Base-by-base conservation (phyloP, 177 flowering plant species). In the Vitis hybrid region DNA sequence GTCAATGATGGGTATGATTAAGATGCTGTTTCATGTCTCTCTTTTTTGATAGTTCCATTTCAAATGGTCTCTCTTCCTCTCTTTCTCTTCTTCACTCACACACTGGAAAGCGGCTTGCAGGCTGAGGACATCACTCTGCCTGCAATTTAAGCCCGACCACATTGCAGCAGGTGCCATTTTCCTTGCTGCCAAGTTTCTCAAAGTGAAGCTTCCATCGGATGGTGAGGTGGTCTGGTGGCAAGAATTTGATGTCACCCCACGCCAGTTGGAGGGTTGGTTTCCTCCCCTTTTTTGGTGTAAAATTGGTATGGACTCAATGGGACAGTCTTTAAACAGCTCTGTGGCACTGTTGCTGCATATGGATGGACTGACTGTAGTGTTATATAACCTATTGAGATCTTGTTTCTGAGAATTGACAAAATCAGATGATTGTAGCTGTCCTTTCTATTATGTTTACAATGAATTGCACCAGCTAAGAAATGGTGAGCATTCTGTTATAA, bases 81-180 rank as follows among this genome's bases (percentile, higher is more conserved):
- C 30, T 26, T 67, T 68, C 56, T 65, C 65, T 65, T 50, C 56
- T 80, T 65, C 74, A 58, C 67, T 66, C 73, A 79, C 83, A 74
- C 74, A 60, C 48, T 76, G 78, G 82, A 77, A 84, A 81, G 80
- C 68, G 80, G 81, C 80, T 71, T 87, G 88, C 92, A 92, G 98
- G 79, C 88, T 93, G 81, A 83, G 94, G 82, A 94, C 98, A 62
- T 90, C 97, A 11, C 91, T 94, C 67, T 92, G 97, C 90, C 81
- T 95, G 88, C 99, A 95, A 80, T 95, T 89, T 84, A 89, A 90
- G 83, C 93, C 97, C 70, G 97, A 93, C 66, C 96, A 90, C 66
- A 93, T 94, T 81, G 99, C 98, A 45, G 98, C 97, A 55, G 98
- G 97, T 81, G 98, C 99, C 72, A 93, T 94, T 70, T 94, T 91